Base-by-base conservation (phyloP, 169 alveolate genomes). In the Miamiensis avidus region DNA sequence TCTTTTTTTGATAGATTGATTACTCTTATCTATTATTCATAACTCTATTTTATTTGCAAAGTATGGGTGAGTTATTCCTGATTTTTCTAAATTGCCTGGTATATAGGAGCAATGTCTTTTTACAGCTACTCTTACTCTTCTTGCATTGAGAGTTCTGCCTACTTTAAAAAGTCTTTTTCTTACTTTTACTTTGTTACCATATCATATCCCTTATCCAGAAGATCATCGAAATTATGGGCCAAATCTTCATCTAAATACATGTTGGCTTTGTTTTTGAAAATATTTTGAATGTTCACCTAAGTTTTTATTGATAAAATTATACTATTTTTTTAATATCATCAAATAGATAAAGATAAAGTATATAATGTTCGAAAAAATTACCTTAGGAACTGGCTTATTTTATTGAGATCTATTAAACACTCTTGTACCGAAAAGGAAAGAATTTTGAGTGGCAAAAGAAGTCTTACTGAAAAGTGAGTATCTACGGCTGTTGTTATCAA, bases 211-310 rank as follows among this genome's bases (percentile, higher is more conserved):
- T 79, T 79, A 49, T 79, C 84, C 65, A 79, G 29, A 33, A 79
- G 31, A 1, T 79, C 84, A 64, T 79, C 84, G 29, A 79, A 79
- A n/a, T 69, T 79, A 64, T 79, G 34, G 16, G 84, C 76, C n/a
- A 79, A 72, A 15, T 34, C 84, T 29, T 79, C 84, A 34, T 79
- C 84, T 65, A 79, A 49, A 79, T 79, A 79, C 25, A 79, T 33
- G 16, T 79, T 34, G 16, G 84, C 84, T 29, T 79, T 79, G 20
- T 79, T 79, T 74, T 79, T 79, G 31, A 79, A 79, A 29, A 79
- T 79, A 29, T 34, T 49, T 29, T 74, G 64, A 28, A 79, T 79
- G 31, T 79, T 74, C 25, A 79, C 76, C 31, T 79, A 49, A 20
- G 20, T 49, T 49, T 11, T 49, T 49, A 49, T 79, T n/a, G 75